Percentiles rank a stretch among this genome's conserved stretches.
phyloP scores from a whole-genome alignment of 345 rosid genomes.

The Microthlaspi erraticum region DNA sequence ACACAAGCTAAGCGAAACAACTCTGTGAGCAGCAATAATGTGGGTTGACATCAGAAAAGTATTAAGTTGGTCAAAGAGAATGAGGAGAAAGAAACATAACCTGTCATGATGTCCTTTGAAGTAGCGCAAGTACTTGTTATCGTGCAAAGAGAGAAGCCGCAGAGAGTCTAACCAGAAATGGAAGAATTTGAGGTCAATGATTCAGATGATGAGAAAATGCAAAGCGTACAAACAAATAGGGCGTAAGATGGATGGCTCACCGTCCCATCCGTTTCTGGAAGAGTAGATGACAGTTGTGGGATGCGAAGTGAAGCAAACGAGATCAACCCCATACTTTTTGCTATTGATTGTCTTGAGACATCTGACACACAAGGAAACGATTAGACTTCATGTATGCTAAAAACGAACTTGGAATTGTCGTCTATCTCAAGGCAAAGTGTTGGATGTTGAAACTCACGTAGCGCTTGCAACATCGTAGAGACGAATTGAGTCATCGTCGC shows the following conservation, averaged over 20 bases:
- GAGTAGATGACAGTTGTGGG: conserved; percentile 95
- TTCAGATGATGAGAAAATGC: neutral
- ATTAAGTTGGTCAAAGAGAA: conserved; percentile 3
- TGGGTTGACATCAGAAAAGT: conserved; percentile 5
- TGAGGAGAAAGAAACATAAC: conserved; percentile 45
- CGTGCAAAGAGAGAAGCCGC: conserved; percentile 90
- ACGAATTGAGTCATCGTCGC: conserved; percentile 97
- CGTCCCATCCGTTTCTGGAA: conserved; percentile 99
- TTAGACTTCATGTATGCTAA: neutral
- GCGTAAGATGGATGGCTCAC: conserved; percentile 51
- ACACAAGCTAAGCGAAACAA: conserved; percentile 92
- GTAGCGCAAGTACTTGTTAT: conserved; percentile 94
- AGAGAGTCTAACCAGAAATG: conserved; percentile 63
- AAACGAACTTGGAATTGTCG: neutral
- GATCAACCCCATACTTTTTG: conserved; percentile 98
- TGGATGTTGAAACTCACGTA: conserved; percentile 50
- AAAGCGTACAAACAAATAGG: neutral
- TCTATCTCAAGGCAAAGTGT: neutral
- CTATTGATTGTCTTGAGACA: conserved; percentile 95
- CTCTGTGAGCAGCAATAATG: conserved; percentile 52
- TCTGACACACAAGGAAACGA: conserved; percentile 49
- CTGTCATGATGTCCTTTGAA: conserved; percentile 99
- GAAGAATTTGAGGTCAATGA: no score
- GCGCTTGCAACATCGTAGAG: conserved; percentile 74
- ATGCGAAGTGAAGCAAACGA: conserved; percentile 87